Conservation (phyloP, 2,329 filamentous ascomycete genomes). For the Myotisia sp. region DNA sequence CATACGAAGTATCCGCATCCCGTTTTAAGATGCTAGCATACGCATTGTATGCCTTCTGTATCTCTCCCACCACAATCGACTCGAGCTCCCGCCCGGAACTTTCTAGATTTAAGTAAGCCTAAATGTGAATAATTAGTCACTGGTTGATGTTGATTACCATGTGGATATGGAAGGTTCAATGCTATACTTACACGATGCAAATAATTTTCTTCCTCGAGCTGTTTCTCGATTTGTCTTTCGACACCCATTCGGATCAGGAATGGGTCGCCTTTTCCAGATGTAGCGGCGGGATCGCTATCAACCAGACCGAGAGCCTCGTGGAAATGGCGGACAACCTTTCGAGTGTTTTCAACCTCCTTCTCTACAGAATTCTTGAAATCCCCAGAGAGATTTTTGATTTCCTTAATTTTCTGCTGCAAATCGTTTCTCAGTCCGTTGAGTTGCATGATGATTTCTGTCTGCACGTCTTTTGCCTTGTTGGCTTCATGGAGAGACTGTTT, state of each 20-base stretch:
- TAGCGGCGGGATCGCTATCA: constrained; percentile 60
- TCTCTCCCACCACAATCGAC: constrained; percentile 89
- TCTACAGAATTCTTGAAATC: constrained; percentile 97
- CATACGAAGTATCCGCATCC: constrained; percentile 70
- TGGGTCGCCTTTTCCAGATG: constrained; percentile 78
- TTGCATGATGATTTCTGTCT: constrained; percentile 79
- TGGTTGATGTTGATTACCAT: too few relatives aligned
- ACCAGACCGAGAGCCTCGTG: constrained; percentile 67
- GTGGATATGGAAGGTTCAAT: too few relatives aligned
- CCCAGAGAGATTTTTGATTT: constrained; percentile 83
- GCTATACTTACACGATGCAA: constrained; percentile 59
- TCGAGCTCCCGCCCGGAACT: constrained; percentile 88
- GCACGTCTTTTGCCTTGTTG: constrained; percentile 78
- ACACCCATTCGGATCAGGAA: constrained; percentile 75
- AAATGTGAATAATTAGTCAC: too few relatives aligned
- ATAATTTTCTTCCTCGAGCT: constrained; percentile 95
- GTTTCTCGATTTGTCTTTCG: constrained; percentile 78
- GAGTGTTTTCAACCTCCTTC: constrained; percentile 79
- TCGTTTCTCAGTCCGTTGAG: constrained; percentile 76
- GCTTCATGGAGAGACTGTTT: constrained; percentile 65
- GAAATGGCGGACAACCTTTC: constrained; percentile 63
- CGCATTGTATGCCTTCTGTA: constrained; percentile 94
- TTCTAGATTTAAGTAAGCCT: constrained; percentile 92
- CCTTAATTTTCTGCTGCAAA: constrained; percentile 90
- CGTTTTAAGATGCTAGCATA: constrained; percentile 83